Evolutionary conservation across 148 eudicot species (phyloP).

Genomic region (Cornus suecica): DNA sequence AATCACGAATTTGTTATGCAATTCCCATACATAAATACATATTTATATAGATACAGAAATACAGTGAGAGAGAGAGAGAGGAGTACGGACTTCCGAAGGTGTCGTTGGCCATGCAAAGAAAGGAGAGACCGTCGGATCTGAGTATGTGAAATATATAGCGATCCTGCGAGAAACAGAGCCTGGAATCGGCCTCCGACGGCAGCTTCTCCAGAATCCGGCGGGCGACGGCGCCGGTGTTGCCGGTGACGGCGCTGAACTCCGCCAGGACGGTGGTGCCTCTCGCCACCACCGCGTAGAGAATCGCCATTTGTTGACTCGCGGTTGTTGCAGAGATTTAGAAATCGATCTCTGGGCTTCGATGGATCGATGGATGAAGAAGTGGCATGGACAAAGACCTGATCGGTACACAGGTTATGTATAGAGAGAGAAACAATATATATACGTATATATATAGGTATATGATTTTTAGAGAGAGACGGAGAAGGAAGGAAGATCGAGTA

Average conservation of each 20-base stretch:
- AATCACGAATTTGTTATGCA: not conserved
- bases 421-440: slow-evolving; percentile 7
- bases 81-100: slow-evolving; percentile 75
- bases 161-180: slow-evolving; percentile 92
- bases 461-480: not conserved
- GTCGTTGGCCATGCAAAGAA: slow-evolving; percentile 96
- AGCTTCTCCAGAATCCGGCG: slow-evolving; percentile 92
- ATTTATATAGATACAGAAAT: not conserved
- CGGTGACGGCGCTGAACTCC: slow-evolving; percentile 91
- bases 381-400: not conserved
- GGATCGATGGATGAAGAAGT: not conserved
- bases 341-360: not conserved
- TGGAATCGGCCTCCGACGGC: slow-evolving; percentile 54
- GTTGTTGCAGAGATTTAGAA: not conserved
- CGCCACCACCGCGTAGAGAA: slow-evolving; percentile 82
- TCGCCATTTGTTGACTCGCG: slow-evolving; percentile 52
- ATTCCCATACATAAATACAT: too few species aligned
- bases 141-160: slow-evolving; percentile 88
- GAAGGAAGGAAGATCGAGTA: not conserved
- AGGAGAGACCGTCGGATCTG: slow-evolving; percentile 63
- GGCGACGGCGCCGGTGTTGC: slow-evolving; percentile 76
- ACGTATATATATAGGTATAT: too few species aligned
- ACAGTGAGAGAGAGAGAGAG: slow-evolving; percentile 7
- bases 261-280: slow-evolving; percentile 87
- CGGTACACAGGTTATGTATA: not conserved